These are phyloP conservation scores for Plicaturopsis crispa DNA, from an alignment of 768 basidiomycete species.

Conservation along the genomic window DNA sequence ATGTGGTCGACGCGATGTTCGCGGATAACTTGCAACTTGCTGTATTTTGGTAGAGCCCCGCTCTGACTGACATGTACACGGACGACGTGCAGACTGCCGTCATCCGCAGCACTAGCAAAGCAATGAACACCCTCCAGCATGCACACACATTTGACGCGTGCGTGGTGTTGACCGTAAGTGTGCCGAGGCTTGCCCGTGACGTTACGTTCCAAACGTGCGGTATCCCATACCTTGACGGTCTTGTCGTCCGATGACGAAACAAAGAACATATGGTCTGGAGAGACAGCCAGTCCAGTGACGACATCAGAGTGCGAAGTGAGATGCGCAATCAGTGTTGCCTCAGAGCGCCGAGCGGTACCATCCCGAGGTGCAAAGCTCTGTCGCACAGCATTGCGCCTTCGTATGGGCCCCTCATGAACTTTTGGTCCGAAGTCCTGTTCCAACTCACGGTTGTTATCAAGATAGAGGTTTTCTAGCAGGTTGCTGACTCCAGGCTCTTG, in stretches of 20 bases:
- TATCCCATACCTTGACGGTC: slow-evolving; percentile 90
- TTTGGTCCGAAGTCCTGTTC: slow-evolving; percentile 90
- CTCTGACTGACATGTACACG: slow-evolving; percentile 68
- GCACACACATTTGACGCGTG: slow-evolving; percentile 62
- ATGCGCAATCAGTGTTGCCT: slow-evolving; percentile 79
- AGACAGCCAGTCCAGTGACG: slow-evolving; percentile 74
- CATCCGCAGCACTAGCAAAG: slow-evolving; percentile 81
- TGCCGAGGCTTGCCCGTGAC: slow-evolving; percentile 80
- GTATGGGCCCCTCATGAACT: slow-evolving; percentile 73
- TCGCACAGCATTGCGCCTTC: slow-evolving; percentile 67
- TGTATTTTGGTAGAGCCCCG: slow-evolving; percentile 75
- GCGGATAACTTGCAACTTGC: slow-evolving; percentile 70
- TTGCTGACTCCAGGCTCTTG: slow-evolving; percentile 87
- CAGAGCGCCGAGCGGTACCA: slow-evolving; percentile 47
- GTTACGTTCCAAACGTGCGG: slow-evolving; percentile 88
- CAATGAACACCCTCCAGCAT: slow-evolving; percentile 84
- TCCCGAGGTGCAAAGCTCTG: slow-evolving; percentile 66
- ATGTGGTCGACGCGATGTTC: slow-evolving; percentile 68
- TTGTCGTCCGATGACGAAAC: slow-evolving; percentile 91
- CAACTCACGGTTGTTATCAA: slow-evolving; percentile 80
- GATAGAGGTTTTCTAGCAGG: slow-evolving; percentile 82
- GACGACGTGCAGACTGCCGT: slow-evolving; percentile 79
- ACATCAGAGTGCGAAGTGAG: slow-evolving; percentile 76
- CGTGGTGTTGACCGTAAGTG: slow-evolving; percentile 67
- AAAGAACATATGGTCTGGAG: slow-evolving; percentile 94